A percentile compares a stretch with the other conserved stretches of the same genome.
These are phyloP conservation scores for Verticillium longisporum DNA, from an alignment of 2,329 filamentous ascomycete genomes.

Conservation along the genomic window DNA sequence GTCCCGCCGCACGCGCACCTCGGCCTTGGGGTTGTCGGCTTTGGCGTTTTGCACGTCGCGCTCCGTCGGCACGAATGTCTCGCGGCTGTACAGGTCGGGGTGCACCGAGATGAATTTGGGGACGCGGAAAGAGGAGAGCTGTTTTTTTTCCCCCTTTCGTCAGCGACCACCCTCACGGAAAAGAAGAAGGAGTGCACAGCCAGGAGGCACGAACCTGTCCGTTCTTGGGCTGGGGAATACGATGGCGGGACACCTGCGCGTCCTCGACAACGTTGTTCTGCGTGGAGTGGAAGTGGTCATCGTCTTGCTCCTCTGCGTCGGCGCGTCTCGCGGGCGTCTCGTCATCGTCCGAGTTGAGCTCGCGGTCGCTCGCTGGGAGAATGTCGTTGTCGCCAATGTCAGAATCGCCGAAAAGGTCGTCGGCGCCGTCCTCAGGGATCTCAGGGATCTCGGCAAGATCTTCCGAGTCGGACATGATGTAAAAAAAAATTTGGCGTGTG, in stretches of 20 bases:
- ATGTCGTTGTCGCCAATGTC: conserved; percentile 47
- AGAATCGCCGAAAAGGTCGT: conserved; percentile 57
- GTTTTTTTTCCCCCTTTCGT: not conserved
- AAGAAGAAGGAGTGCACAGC: not conserved
- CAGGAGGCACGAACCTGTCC: conserved; percentile 33
- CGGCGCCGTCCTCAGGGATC: conserved; percentile 44
- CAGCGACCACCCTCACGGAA: not conserved
- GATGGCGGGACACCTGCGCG: conserved; percentile 60
- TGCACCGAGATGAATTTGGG: conserved; percentile 67
- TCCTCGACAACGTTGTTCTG: conserved; percentile 55
- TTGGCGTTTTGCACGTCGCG: conserved; percentile 47
- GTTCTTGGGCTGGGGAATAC: conserved; percentile 57
- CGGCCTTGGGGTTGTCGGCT: conserved; percentile 53
- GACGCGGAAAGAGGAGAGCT: conserved; percentile 66
- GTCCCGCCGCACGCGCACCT: conserved; percentile 64
- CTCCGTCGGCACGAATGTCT: conserved; percentile 55
- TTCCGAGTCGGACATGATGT: conserved; percentile 50
- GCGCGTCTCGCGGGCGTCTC: conserved; percentile 11
- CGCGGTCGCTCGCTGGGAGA: conserved; percentile 56
- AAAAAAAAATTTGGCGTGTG: not conserved
- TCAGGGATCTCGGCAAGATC: conserved; percentile 42
- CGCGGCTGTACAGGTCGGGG: conserved; percentile 58
- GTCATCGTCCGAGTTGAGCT: conserved; percentile 44
- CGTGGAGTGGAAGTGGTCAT: conserved; percentile 36
- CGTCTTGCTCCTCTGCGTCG: conserved; percentile 31